Conservation (phyloP, 1,139 yeast species). For the Sugiyamaella paludigena region DNA sequence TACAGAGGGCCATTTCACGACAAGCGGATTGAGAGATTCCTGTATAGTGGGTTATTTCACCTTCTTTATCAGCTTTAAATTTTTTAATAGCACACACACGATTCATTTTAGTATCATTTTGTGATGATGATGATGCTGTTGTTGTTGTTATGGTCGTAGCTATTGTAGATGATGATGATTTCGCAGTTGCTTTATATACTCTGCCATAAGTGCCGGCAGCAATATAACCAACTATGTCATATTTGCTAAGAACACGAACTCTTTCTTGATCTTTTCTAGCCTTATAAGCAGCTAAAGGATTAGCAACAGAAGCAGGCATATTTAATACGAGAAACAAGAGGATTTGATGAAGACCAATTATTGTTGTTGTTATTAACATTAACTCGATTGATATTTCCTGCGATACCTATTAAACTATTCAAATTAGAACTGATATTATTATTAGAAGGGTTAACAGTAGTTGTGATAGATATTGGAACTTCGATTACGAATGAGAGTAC, state of each 20-base stretch:
- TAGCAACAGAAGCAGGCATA: slow-evolving; percentile 30
- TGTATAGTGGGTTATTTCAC: slow-evolving; percentile 83
- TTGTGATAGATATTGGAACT: too few relatives aligned
- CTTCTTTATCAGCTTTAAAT: slow-evolving; percentile 91
- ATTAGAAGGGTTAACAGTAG: too few relatives aligned
- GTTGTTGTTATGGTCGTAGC: not conserved
- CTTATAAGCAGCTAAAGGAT: slow-evolving; percentile 39
- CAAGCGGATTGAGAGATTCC: slow-evolving; percentile 97
- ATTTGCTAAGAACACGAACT: slow-evolving; percentile 71
- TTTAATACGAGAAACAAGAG: not conserved
- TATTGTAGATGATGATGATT: slow-evolving; percentile 8
- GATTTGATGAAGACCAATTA: too few relatives aligned
- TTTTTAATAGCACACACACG: slow-evolving; percentile 75
- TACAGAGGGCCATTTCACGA: slow-evolving; percentile 91
- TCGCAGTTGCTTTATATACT: slow-evolving; percentile 80
- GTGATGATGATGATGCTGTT: too few relatives aligned
- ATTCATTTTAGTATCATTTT: slow-evolving; percentile 12
- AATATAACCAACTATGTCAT: slow-evolving; percentile 88
- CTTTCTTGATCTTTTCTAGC: slow-evolving; percentile 66
- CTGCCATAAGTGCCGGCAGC: slow-evolving; percentile 98
- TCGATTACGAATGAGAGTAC: not conserved
- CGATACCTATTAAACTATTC: too few relatives aligned
- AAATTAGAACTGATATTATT: too few relatives aligned
- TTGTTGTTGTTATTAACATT: slow-evolving; percentile 26
- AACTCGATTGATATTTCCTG: not conserved